These are phyloP conservation scores for Hypoxylon rickii DNA, from an alignment of 495 filamentous ascomycete species.

Conservation along the genomic window DNA sequence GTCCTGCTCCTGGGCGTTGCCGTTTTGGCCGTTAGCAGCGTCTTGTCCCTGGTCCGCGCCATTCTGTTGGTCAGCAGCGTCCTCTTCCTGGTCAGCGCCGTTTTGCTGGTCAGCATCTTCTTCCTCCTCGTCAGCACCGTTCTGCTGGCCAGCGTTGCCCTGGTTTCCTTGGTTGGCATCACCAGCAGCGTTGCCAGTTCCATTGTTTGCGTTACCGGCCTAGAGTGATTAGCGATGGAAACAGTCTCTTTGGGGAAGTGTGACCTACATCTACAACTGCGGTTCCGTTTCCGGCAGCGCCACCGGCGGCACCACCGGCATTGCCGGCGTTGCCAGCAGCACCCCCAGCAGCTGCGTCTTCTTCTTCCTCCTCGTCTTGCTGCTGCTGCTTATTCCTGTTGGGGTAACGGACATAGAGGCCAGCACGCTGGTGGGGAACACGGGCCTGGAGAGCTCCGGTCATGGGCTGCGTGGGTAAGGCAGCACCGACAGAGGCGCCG, in stretches of 20 bases:
- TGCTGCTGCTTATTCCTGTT: conserved; percentile 20
- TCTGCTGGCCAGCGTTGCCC: too few species aligned
- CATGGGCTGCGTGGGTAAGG: conserved; percentile 29
- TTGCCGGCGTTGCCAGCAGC: not conserved
- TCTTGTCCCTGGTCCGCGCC: conserved; percentile 12
- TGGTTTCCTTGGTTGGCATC: not conserved
- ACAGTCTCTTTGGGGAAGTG: not conserved
- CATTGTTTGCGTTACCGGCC: conserved; percentile 19
- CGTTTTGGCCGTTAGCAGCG: not conserved
- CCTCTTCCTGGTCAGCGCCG: not conserved
- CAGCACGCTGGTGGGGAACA: conserved; percentile 14
- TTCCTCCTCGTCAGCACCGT: not conserved
- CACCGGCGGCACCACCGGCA: conserved; percentile 8
- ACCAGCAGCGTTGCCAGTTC: conserved; percentile 9
- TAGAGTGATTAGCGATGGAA: conserved; percentile 15
- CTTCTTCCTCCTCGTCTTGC: too few species aligned
- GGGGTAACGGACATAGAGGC: conserved; percentile 25
- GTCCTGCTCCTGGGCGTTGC: not conserved
- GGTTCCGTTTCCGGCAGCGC: conserved; percentile 27
- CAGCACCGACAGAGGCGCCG: conserved; percentile 39
- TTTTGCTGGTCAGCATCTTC: conserved; percentile 1
- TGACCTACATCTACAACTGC: conserved; percentile 13
- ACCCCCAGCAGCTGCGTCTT: not conserved
- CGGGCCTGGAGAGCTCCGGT: conserved; percentile 8
- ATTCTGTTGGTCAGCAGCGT: conserved; percentile 2